phyloP scores from a whole-genome alignment of 2,329 filamentous ascomycete genomes.

The Aspergillus sp. region DNA sequence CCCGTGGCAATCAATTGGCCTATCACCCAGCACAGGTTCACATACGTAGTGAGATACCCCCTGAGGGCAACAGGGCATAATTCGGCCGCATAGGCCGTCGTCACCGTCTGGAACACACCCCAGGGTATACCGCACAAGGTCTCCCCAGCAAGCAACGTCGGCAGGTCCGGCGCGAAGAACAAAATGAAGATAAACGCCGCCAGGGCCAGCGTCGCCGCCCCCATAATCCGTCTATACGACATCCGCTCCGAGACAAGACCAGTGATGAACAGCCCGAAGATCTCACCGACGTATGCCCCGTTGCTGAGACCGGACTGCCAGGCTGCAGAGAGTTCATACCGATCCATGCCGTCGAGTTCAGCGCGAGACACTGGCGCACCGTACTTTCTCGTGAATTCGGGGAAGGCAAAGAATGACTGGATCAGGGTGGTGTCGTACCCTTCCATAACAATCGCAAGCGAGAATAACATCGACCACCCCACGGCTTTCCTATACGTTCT shows the following conservation, averaged over 20 bases:
- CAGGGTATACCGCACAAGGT: slow-evolving; percentile 50
- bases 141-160: slow-evolving; percentile 45
- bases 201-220: slow-evolving; percentile 33
- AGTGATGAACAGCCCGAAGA: slow-evolving; percentile 27
- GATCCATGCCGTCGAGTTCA: neutral
- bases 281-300: slow-evolving; percentile 25
- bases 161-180: slow-evolving; percentile 47
- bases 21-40: slow-evolving; percentile 44
- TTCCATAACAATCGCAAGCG: slow-evolving; percentile 24
- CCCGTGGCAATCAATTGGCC: slow-evolving; percentile 50
- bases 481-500: slow-evolving; percentile 20
- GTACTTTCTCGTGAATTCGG: slow-evolving; percentile 24
- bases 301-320: slow-evolving; percentile 30
- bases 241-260: slow-evolving; percentile 23
- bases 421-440: slow-evolving; percentile 30
- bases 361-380: slow-evolving; percentile 8
- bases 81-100: slow-evolving; percentile 43
- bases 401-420: slow-evolving; percentile 31
- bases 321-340: slow-evolving; percentile 25
- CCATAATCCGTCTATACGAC: slow-evolving; percentile 48
- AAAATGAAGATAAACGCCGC: slow-evolving; percentile 42
- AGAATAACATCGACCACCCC: slow-evolving; percentile 23
- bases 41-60: slow-evolving; percentile 41
- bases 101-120: slow-evolving; percentile 48
- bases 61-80: slow-evolving; percentile 40